Base-by-base conservation (phyloP, 2,329 filamentous ascomycete genomes). In the Salinomyces thailandicus region DNA sequence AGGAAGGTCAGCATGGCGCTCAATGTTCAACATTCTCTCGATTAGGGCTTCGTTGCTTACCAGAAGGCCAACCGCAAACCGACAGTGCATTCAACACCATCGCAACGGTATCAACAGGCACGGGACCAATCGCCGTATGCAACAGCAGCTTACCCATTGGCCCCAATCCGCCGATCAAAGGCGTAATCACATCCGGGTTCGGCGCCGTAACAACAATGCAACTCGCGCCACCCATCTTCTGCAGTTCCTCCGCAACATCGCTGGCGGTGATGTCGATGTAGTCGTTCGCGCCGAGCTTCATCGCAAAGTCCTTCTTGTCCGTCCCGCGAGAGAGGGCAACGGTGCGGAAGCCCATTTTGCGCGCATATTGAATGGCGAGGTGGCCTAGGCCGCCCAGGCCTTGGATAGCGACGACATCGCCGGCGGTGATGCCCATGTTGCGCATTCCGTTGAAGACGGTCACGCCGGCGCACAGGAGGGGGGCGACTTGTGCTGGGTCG, bases 121-220 rank as follows among this genome's bases (percentile, higher is more conserved):
- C 51, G 2, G 67, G 63, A 0, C 67, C 66, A 16, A 62, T 58
- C 27, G 64, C 63, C 0, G 77, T 68, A 18, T 81, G 63, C n/a
- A 77, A 60, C 12, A 81, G 52, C 5, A 82, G 49, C 53, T 73
- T 79, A 8, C 79, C 78, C 5, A 61, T 56, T 0, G 67, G 50
- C 4, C 62, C 69, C 5, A 80, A 62, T 2, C 72, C 79, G 2
- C 54, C 62, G 1, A 77, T 57, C 18, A 82, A 52, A 3, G 66
- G 63, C 2, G 62, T 50, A 34, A 82, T 69, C 19, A 71, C 60
- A 36, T 71, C 60, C 1, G 73, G 64, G 50, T 73, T 75, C 5
- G 78, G 77, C 3, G 75, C 77, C 3, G 78, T 82, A 26, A 73
- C 63, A 4, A 81, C 66, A 38, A 82, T 71, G 35, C 79, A 57